Evolutionary conservation across 148 eudicot species (phyloP).

Genomic region (Pouteria glomerata): DNA sequence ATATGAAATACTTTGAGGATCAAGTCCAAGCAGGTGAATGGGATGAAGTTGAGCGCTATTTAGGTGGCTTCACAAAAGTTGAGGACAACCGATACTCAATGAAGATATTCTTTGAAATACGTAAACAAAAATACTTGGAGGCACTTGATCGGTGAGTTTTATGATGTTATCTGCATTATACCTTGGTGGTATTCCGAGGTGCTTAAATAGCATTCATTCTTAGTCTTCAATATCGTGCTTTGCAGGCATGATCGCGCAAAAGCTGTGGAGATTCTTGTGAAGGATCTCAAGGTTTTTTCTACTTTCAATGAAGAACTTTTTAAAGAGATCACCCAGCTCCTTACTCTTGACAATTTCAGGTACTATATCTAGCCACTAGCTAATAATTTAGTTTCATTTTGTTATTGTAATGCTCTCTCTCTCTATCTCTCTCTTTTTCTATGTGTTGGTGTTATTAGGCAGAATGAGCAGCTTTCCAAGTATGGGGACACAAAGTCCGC

Average conservation of each 20-base stretch:
- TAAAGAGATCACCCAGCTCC: conserved; percentile 55
- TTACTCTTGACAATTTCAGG: conserved; percentile 61
- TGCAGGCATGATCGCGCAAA: conserved; percentile 44
- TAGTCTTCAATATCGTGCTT: neutral
- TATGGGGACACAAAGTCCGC: conserved; percentile 65
- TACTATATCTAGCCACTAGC: neutral
- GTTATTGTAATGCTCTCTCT: neutral
- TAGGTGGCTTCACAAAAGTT: conserved; percentile 3
- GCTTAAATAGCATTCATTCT: neutral
- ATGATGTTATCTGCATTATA: neutral
- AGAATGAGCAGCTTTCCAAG: conserved; percentile 58
- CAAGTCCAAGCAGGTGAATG: neutral
- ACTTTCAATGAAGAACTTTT: conserved; percentile 56
- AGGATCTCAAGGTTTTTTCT: conserved; percentile 48
- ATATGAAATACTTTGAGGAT: conserved; percentile 1
- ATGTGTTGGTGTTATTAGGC: conserved; percentile 20
- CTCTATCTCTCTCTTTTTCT: neutral
- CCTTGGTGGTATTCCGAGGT: neutral
- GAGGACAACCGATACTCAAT: conserved; percentile 4
- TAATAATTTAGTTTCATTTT: neutral
- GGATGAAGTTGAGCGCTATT: conserved; percentile 4
- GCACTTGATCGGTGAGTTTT: neutral
- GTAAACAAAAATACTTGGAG: conserved; percentile 7
- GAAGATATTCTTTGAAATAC: conserved; percentile 5
- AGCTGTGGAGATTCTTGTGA: conserved; percentile 56